These are phyloP conservation scores for Didymella keratinophila DNA, from an alignment of 2,329 filamentous ascomycete species.

Conservation along the genomic window DNA sequence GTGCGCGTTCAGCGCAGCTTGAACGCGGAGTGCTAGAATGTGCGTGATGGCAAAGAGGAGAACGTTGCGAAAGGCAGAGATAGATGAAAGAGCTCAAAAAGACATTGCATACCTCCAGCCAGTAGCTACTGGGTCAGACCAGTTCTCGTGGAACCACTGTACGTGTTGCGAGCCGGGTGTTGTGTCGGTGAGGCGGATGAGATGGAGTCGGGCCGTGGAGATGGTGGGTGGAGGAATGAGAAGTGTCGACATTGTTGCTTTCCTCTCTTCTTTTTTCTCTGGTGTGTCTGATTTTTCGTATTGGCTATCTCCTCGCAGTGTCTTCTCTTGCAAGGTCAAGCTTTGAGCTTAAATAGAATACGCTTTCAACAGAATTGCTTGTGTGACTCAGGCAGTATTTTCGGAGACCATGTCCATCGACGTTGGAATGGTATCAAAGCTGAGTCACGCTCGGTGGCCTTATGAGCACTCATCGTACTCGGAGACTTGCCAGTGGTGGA, in stretches of 20 bases:
- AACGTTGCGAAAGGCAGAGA: too few species aligned
- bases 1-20: neutral
- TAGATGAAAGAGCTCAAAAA: neutral
- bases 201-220: conserved; percentile 32
- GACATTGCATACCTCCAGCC: conserved; percentile 31
- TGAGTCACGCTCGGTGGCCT: neutral
- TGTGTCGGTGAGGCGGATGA: conserved; percentile 35
- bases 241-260: neutral
- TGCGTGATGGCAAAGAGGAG: too few species aligned
- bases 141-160: conserved; percentile 40
- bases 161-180: conserved; percentile 30
- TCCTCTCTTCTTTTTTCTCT: neutral
- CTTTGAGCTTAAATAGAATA: neutral
- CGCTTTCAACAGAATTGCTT: neutral
- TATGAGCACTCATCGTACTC: neutral
- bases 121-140: conserved; percentile 33
- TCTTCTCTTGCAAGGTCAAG: neutral
- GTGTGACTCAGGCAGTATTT: neutral
- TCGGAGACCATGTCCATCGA: neutral
- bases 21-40: neutral
- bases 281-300: too few species aligned
- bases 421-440: neutral
- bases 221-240: conserved; percentile 16
- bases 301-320: too few species aligned
- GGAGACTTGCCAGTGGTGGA: neutral